Evolutionary conservation across 169 alveolate genomes (phyloP).

Genomic region (Babesia bovis): DNA sequence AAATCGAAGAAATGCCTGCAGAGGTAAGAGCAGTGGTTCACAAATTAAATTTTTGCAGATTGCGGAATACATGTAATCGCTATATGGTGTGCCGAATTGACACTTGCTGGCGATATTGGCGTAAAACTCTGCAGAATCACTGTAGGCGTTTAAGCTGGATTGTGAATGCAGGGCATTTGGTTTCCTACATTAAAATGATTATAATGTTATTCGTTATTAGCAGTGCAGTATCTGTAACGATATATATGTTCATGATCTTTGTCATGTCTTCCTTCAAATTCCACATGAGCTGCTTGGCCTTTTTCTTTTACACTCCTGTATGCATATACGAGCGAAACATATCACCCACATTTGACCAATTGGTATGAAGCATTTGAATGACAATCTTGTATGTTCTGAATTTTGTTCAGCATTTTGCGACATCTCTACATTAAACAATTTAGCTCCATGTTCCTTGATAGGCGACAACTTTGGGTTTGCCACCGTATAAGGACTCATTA

Average conservation of each 20-base stretch:
- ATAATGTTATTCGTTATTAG: slow-evolving; percentile 18
- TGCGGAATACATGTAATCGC: slow-evolving; percentile 62
- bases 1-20: slow-evolving; percentile 99
- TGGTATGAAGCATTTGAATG: no score
- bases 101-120: not conserved
- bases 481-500: no score
- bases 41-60: slow-evolving; percentile 10
- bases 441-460: no score
- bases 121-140: slow-evolving; percentile 1
- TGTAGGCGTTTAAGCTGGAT: slow-evolving; percentile 1
- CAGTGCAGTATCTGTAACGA: slow-evolving; percentile 31
- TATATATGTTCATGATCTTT: not conserved
- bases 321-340: no score
- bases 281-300: not conserved
- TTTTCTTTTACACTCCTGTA: no score
- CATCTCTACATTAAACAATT: no score
- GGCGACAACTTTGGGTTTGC: no score
- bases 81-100: not conserved
- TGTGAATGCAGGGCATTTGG: slow-evolving; percentile 22
- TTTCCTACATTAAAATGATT: slow-evolving; percentile 4
- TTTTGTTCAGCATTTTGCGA: no score
- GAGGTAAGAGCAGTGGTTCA: slow-evolving; percentile 74
- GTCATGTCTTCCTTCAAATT: slow-evolving; percentile 2
- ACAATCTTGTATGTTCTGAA: no score
- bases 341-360: no score